Base-by-base conservation (phyloP, 2,329 filamentous ascomycete species). In the Nannizziopsis arthrosporioides region DNA sequence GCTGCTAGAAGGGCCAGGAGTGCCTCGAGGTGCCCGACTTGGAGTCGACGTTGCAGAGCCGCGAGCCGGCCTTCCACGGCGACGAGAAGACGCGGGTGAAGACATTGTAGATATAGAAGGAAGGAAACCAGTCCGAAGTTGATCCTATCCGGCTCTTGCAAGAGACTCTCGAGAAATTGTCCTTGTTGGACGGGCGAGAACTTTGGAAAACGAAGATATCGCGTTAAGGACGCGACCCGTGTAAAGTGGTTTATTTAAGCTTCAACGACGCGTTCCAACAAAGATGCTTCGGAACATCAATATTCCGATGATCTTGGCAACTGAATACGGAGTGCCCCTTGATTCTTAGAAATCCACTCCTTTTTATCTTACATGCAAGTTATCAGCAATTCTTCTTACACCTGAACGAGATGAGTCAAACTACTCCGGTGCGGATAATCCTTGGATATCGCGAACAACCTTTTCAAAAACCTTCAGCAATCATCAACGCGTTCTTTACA, bases 31-130 rank as follows among this genome's bases (percentile, higher is more conserved):
- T 39, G 60, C 55, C 58, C 61, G 62, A 32, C 58, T 51, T 27
- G 66, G 65, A 42, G 68, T 69, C 15, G 67, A 60, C 22, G 66
- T 64, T 30, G 62, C 56, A 35, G 68, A 63, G 49, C 65, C 62
- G 44, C 64, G 64, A 9, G 67, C 57, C 31, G 67, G 61, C 35
- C 65, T 65, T 48, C 65, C 66, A 50, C 67, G 65, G 52, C 67
- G 65, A 43, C 63, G 64, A 52, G 58, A 56, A 48, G 66, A 63
- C 50, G 66, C 59, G 34, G 69, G 67, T 37, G 69, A 69, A 52
- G 68, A 71, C 68, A 70, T 70, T 59, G 53, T 44, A 59, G 17
- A 17, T 31, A 32, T 12, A n/a, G n/a, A n/a, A n/a, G n/a, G n/a
- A n/a, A n/a, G n/a, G 22, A 27, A 22, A 37, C 12, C 14, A 27